Base-by-base conservation (phyloP, 2,329 filamentous ascomycete genomes). In the Trichoderma asperellum region DNA sequence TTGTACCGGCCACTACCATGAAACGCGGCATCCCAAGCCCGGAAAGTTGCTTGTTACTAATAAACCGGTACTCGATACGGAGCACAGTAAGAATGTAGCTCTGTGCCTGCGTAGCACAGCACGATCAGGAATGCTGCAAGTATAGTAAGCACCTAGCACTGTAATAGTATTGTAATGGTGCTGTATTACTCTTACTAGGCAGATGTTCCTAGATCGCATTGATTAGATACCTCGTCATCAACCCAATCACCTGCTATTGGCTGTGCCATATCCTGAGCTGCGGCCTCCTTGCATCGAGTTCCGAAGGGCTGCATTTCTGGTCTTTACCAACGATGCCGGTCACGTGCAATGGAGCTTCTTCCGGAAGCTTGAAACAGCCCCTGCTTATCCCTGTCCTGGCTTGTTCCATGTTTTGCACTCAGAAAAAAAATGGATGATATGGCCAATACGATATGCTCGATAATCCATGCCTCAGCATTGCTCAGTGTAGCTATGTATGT, bases 311-410 rank as follows among this genome's bases (percentile, higher is more conserved):
- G 63, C 63, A 58, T 55, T 8, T 43, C 34, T 58, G 40, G 27
- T 27, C 27, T 18, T 11, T 58, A 43, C 43, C 63, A 59, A 35
- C 32, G 29, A 21, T 21, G 7, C 27, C 1, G 16, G 21, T 67
- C 63, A 67, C 63, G 63, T 67, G 63, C 29, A 40, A 21, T 52
- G 53, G 55, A 59, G 29, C 53, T 52, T 37, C 63, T 67, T 67
- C 27, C 34, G 63, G 55, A 32, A 32, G 32, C 63, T 57, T 47
- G 47, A 49, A 49, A 43, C 40, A 16, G 40, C 40, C 40, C 40
- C 40, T 43, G 40, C 40, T 10, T 43, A 43, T 8, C 40, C 40
- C 18, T 43, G 40, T 43, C 40, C 16, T 16, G 11, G 47, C 47
- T 24, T 21, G 11, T 49, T 49, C 47, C 47, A 49, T 52, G 60